Percentiles rank a stretch among this genome's conserved stretches.
phyloP scores from a whole-genome alignment of 805 yeast genomes.

The Pichia deserticola region DNA sequence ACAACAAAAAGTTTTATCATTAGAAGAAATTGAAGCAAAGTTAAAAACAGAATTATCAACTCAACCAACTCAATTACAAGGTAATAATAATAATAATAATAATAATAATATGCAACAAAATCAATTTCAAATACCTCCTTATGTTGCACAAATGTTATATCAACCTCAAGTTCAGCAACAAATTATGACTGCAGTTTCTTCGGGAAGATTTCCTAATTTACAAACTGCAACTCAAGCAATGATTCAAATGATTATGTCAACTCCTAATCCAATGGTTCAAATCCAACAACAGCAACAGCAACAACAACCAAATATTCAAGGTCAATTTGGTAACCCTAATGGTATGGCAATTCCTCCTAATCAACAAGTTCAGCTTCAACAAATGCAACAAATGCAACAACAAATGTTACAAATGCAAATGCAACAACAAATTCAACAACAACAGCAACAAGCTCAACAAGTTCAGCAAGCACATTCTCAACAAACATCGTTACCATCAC shows the following conservation, averaged over 20 bases:
- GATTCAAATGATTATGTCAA: conserved; percentile 25
- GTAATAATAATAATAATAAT: conserved; percentile 4
- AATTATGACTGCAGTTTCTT: conserved; percentile 25
- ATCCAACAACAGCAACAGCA: conserved; percentile 4
- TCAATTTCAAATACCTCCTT: conserved; percentile 21
- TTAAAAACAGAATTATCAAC: conserved; percentile 39
- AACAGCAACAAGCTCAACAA: conserved; percentile 12
- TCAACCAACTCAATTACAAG: conserved; percentile 16
- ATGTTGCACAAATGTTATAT: conserved; percentile 10
- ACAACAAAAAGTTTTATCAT: conserved; percentile 52
- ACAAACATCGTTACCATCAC: conserved; percentile 5
- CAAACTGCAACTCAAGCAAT: conserved; percentile 28
- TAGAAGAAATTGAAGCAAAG: conserved; percentile 83
- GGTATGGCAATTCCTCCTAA: conserved; percentile 10
- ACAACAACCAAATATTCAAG: background rate
- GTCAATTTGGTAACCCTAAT: background rate
- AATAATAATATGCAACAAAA: conserved; percentile 14
- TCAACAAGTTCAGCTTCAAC: conserved; percentile 11
- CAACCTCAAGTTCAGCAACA: conserved; percentile 26
- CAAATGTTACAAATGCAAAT: conserved; percentile 14
- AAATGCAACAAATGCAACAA: conserved; percentile 12
- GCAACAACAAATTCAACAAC: conserved; percentile 15
- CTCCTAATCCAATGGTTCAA: conserved; percentile 18
- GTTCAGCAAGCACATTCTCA: conserved; percentile 13
- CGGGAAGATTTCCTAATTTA: conserved; percentile 27